These are phyloP conservation scores for Blastocystis sp. DNA, from an alignment of 352 stramenopile species.

Conservation along the genomic window DNA sequence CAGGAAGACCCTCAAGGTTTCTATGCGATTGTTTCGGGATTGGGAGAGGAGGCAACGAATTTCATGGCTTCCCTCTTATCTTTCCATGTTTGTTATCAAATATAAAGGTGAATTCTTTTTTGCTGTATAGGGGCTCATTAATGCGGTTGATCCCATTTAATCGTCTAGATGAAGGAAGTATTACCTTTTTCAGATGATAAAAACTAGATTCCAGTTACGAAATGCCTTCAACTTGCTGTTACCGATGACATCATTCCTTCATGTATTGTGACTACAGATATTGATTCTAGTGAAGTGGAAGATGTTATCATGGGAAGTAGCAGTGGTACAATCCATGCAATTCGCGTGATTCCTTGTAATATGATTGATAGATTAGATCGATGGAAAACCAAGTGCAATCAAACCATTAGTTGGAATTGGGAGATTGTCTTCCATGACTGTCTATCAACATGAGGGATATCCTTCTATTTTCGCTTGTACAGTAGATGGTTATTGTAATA, in stretches of 20 bases:
- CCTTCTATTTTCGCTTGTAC: neutral
- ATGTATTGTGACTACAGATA: constrained; percentile 1
- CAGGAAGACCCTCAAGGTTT: constrained; percentile 17
- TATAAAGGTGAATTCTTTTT: too few relatives aligned
- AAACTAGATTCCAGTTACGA: constrained; percentile 4
- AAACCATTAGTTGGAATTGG: neutral
- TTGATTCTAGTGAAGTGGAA: neutral
- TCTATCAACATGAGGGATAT: neutral
- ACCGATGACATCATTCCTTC: neutral
- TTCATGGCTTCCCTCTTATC: neutral
- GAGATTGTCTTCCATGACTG: neutral
- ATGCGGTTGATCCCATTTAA: too few relatives aligned
- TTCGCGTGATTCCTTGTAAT: neutral
- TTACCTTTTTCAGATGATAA: too few relatives aligned
- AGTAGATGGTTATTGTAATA: neutral
- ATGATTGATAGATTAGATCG: neutral
- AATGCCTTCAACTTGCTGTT: neutral
- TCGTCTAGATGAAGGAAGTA: too few relatives aligned
- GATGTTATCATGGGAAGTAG: neutral
- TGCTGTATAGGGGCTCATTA: too few relatives aligned
- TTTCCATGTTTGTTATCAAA: neutral
- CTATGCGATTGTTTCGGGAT: neutral
- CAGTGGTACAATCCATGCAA: neutral
- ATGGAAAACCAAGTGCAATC: neutral
- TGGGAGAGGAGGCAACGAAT: neutral